Conservation (phyloP, 164 flowering plant genomes). For the Vitis labrusca region DNA sequence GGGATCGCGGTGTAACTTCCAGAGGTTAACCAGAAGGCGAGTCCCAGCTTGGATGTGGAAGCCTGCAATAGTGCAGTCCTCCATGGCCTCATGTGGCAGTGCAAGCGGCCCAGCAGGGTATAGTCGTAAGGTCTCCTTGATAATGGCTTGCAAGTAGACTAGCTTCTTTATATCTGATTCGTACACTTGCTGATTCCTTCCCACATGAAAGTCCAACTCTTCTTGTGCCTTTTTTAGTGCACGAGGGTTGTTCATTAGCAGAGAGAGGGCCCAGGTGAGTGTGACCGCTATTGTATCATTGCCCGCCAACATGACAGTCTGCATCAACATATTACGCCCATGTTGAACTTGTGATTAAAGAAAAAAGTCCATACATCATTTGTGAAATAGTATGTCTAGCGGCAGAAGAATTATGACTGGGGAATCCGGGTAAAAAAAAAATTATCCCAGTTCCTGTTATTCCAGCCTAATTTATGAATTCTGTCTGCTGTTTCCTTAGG, state of each 20-base stretch:
- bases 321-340: too few species aligned
- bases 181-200: conserved; percentile 23
- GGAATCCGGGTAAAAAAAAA: too few species aligned
- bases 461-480: too few species aligned
- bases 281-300: too few species aligned
- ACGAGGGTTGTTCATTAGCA: conserved; percentile 19
- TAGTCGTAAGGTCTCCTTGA: conserved; percentile 21
- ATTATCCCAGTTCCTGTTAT: too few species aligned
- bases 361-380: too few species aligned
- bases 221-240: conserved; percentile 22
- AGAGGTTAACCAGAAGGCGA: conserved; percentile 22
- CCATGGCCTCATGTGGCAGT: conserved; percentile 20
- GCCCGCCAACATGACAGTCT: too few species aligned
- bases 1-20: conserved; percentile 44
- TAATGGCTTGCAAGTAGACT: conserved; percentile 26
- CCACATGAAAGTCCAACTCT: conserved; percentile 26
- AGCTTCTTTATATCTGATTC: conserved; percentile 30
- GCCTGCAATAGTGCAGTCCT: conserved; percentile 28
- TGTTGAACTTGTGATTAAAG: too few species aligned
- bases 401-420: too few species aligned
- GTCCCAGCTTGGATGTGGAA: conserved; percentile 28
- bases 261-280: too few species aligned
- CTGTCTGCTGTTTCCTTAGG: too few species aligned
- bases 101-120: conserved; percentile 21
- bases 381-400: too few species aligned